phyloP scores from a whole-genome alignment of 2,329 filamentous ascomycete species.

The Microthyrium microscopicum region DNA sequence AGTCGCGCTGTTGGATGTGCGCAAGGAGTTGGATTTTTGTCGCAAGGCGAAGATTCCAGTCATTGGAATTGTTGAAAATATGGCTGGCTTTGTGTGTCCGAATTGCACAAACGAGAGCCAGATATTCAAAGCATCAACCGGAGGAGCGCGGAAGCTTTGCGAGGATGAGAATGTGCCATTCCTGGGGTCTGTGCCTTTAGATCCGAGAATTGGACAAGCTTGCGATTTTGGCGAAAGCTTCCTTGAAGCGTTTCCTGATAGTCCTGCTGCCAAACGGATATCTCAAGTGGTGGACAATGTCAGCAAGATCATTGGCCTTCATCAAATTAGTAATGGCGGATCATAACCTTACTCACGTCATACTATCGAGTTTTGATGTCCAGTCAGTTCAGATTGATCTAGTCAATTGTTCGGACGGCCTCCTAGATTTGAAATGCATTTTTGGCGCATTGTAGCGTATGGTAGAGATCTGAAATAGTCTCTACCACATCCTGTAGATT shows the following conservation, averaged over 20 bases:
- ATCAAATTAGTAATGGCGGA: too few relatives aligned
- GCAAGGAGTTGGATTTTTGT: slow-evolving; percentile 97
- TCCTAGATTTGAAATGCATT: too few relatives aligned
- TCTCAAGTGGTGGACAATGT: slow-evolving; percentile 63
- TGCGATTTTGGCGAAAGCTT: slow-evolving; percentile 97
- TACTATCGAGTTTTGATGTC: too few relatives aligned
- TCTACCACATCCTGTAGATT: too few relatives aligned
- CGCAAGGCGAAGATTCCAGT: slow-evolving; percentile 81
- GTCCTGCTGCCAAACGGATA: slow-evolving; percentile 72
- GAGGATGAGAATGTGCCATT: slow-evolving; percentile 80
- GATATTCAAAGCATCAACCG: slow-evolving; percentile 84
- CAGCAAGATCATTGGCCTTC: slow-evolving; percentile 26
- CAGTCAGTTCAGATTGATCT: too few relatives aligned
- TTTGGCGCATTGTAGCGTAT: too few relatives aligned
- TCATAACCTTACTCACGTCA: too few relatives aligned
- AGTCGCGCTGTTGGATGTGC: slow-evolving; percentile 75
- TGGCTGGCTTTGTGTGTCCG: slow-evolving; percentile 92
- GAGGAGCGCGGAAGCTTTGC: slow-evolving; percentile 65
- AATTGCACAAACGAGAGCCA: slow-evolving; percentile 57
- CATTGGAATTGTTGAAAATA: slow-evolving; percentile 88
- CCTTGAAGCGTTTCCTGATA: slow-evolving; percentile 84
- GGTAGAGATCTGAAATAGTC: too few relatives aligned
- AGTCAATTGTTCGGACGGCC: too few relatives aligned
- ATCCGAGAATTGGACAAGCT: slow-evolving; percentile 87
- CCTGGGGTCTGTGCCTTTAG: slow-evolving; percentile 74